phyloP scores from a whole-genome alignment of 2,329 filamentous ascomycete genomes.

The Penicillium sp. region DNA sequence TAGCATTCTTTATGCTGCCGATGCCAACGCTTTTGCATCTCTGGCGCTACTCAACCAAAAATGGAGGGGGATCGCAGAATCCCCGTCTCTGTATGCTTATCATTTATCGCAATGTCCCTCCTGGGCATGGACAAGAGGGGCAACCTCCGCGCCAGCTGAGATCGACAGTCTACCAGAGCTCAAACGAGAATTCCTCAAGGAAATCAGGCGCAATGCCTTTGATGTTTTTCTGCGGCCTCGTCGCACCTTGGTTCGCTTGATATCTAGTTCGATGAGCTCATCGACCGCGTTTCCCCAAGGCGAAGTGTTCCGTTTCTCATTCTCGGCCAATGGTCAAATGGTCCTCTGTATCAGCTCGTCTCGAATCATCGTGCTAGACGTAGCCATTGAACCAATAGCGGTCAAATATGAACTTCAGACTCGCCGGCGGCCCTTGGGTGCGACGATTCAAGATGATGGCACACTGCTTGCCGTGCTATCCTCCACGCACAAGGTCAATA shows the following conservation, averaged over 20 bases:
- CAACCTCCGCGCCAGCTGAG: slow-evolving; percentile 32
- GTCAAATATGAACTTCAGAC: slow-evolving; percentile 81
- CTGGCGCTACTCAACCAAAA: slow-evolving; percentile 46
- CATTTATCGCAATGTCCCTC: slow-evolving; percentile 49
- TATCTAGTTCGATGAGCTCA: slow-evolving; percentile 81
- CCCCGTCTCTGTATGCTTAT: slow-evolving; percentile 47
- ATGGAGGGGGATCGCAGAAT: slow-evolving; percentile 48
- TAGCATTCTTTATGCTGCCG: slow-evolving; percentile 51
- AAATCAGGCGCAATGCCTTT: slow-evolving; percentile 76
- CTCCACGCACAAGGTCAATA: slow-evolving; percentile 77
- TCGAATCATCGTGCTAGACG: slow-evolving; percentile 75
- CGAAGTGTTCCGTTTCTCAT: slow-evolving; percentile 81
- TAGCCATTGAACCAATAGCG: slow-evolving; percentile 59
- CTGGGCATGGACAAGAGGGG: slow-evolving; percentile 40
- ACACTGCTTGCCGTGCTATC: slow-evolving; percentile 76
- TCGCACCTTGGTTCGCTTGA: slow-evolving; percentile 72
- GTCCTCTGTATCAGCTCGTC: slow-evolving; percentile 84
- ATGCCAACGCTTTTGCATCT: slow-evolving; percentile 51
- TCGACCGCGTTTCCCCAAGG: slow-evolving; percentile 77
- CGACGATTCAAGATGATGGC: slow-evolving; percentile 78
- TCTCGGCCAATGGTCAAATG: slow-evolving; percentile 73
- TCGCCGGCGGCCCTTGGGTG: slow-evolving; percentile 70
- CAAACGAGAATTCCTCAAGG: slow-evolving; percentile 66
- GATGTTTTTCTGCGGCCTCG: slow-evolving; percentile 71
- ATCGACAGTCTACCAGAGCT: slow-evolving; percentile 59